phyloP scores from a whole-genome alignment of 371 early-diverging fungal genomes.

The Choanephora cucurbitarum region DNA sequence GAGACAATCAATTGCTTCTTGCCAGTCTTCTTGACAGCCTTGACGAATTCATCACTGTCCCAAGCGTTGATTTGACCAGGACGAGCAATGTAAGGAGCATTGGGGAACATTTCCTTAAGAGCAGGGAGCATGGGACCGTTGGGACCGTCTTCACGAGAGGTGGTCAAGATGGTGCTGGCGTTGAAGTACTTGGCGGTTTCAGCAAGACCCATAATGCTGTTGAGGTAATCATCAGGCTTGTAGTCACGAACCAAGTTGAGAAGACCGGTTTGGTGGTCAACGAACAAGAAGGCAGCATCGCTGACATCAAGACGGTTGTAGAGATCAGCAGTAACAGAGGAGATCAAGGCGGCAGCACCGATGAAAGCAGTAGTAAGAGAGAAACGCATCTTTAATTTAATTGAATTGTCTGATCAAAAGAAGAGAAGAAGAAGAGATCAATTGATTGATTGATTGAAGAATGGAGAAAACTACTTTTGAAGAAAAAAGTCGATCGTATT shows the following conservation, averaged over 20 bases:
- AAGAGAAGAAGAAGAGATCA: not conserved
- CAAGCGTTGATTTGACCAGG: slow-evolving; percentile 39
- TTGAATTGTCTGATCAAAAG: too few relatives aligned
- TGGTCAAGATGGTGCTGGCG: slow-evolving; percentile 25
- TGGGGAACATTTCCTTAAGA: slow-evolving; percentile 25
- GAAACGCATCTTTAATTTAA: slow-evolving; percentile 16
- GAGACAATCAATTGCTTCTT: slow-evolving; percentile 35
- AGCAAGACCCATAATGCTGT: slow-evolving; percentile 34
- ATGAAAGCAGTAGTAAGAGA: slow-evolving; percentile 21
- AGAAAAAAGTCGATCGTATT: slow-evolving; percentile 1
- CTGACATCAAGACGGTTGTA: slow-evolving; percentile 27
- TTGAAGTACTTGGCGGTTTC: slow-evolving; percentile 30
- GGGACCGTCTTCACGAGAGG: slow-evolving; percentile 34
- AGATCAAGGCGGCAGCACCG: slow-evolving; percentile 17
- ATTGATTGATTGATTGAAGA: not conserved
- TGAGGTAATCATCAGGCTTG: slow-evolving; percentile 21
- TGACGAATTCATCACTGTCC: slow-evolving; percentile 26
- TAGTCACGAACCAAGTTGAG: slow-evolving; percentile 28
- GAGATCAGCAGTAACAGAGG: slow-evolving; percentile 19
- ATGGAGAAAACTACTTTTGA: not conserved
- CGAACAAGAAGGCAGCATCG: slow-evolving; percentile 27
- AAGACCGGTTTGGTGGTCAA: slow-evolving; percentile 35
- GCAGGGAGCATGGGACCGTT: slow-evolving; percentile 29
- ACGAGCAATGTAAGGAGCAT: slow-evolving; percentile 25
- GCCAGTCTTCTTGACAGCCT: slow-evolving; percentile 32